phyloP scores from a whole-genome alignment of 768 basidiomycete species.

The Phylloporus sp. region DNA sequence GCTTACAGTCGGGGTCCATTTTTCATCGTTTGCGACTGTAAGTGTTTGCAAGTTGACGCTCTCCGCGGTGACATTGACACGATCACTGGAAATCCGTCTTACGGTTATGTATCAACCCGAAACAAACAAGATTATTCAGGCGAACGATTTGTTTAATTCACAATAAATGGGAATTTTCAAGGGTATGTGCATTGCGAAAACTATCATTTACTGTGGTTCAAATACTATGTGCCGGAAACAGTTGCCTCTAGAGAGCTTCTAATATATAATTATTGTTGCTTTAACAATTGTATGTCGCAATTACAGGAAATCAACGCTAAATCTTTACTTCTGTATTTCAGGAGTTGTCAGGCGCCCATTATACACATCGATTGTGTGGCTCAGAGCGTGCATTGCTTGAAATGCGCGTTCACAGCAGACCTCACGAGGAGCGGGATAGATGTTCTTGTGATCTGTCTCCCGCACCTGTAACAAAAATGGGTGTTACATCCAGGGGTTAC shows the following conservation, averaged over 20 bases:
- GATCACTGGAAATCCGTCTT: too few species aligned
- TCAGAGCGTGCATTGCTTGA: slow-evolving; percentile 31
- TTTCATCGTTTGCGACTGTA: too few species aligned
- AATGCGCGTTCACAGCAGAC: slow-evolving; percentile 33
- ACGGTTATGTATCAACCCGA: background rate
- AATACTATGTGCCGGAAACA: too few species aligned
- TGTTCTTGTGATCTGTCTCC: slow-evolving; percentile 41
- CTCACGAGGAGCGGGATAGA: slow-evolving; percentile 29
- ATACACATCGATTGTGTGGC: background rate
- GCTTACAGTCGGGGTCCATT: too few species aligned
- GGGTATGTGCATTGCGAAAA: background rate
- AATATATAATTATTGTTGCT: background rate
- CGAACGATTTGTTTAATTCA: background rate
- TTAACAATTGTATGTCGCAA: background rate
- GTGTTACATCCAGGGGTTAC: slow-evolving; percentile 50
- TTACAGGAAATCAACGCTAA: background rate
- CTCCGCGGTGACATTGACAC: too few species aligned
- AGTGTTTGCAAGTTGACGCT: too few species aligned
- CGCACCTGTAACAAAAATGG: slow-evolving; percentile 54
- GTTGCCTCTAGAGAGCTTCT: too few species aligned
- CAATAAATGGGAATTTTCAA: too few species aligned
- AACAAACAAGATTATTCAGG: background rate
- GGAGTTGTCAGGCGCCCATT: too few species aligned
- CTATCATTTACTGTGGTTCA: too few species aligned
- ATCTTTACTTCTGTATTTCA: too few species aligned